Evolutionary conservation across 768 basidiomycete species (phyloP).

Genomic region (Mycena sanguinolenta): DNA sequence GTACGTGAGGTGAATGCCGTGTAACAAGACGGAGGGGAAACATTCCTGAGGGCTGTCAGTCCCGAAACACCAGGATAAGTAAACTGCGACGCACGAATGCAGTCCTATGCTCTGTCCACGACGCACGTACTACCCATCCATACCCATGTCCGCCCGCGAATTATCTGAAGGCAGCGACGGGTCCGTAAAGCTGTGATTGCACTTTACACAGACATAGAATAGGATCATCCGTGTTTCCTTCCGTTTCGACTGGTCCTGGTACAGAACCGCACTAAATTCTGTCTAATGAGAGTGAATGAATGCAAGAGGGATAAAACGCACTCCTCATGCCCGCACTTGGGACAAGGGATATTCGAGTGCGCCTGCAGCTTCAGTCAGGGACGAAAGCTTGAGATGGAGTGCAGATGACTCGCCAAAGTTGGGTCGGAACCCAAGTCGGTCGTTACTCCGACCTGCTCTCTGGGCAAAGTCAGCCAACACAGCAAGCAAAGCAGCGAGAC

Average conservation of each 20-base stretch:
- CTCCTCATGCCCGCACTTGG: constrained; percentile 87
- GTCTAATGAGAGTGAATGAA: constrained; percentile 15
- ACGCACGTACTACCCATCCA: constrained; percentile 26
- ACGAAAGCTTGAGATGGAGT: background rate
- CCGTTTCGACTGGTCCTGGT: constrained; percentile 97
- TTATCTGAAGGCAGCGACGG: constrained; percentile 69
- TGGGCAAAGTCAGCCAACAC: constrained; percentile 46
- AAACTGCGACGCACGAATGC: background rate
- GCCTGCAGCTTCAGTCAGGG: constrained; percentile 61
- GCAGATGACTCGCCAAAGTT: constrained; percentile 71
- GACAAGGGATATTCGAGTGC: constrained; percentile 87
- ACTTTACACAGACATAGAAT: constrained; percentile 91
- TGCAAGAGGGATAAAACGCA: constrained; percentile 52
- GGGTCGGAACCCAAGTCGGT: constrained; percentile 90
- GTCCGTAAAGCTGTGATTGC: constrained; percentile 82
- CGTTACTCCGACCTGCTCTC: constrained; percentile 94
- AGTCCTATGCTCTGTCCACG: too few species aligned
- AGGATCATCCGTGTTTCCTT: constrained; percentile 96
- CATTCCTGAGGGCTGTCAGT: background rate
- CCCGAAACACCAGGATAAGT: background rate
- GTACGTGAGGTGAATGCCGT: too few species aligned
- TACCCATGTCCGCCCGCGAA: constrained; percentile 1
- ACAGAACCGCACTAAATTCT: constrained; percentile 86
- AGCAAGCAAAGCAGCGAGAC: background rate
- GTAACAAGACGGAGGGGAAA: too few species aligned